phyloP scores from a whole-genome alignment of 2,329 filamentous ascomycete species.

The Claviceps sp. region DNA sequence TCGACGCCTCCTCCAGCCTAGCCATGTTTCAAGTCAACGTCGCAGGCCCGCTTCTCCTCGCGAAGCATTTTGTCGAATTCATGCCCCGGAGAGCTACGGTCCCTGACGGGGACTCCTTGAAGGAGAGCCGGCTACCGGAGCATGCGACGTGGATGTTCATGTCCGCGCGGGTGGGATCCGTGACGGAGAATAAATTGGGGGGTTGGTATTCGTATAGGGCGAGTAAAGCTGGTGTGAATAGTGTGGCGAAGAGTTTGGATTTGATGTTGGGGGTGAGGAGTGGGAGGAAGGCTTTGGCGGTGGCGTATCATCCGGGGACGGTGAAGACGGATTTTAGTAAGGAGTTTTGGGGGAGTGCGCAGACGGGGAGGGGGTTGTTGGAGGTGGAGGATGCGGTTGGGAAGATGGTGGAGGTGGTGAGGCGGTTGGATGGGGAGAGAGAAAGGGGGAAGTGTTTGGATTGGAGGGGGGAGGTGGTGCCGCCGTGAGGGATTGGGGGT shows the following conservation, averaged over 20 bases:
- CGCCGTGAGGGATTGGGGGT: slow-evolving; percentile 30
- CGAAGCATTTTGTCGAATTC: slow-evolving; percentile 62
- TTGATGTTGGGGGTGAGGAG: slow-evolving; percentile 44
- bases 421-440: slow-evolving; percentile 28
- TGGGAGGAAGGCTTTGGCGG: slow-evolving; percentile 49
- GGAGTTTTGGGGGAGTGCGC: slow-evolving; percentile 57
- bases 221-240: slow-evolving; percentile 62
- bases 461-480: slow-evolving; percentile 52
- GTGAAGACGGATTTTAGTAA: slow-evolving; percentile 62
- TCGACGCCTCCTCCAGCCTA: slow-evolving; percentile 48
- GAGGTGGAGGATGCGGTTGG: slow-evolving; percentile 52
- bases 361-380: slow-evolving; percentile 48
- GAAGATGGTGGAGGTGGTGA: slow-evolving; percentile 47
- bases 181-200: slow-evolving; percentile 56
- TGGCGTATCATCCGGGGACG: slow-evolving; percentile 69
- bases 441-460: slow-evolving; percentile 55
- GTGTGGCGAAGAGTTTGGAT: slow-evolving; percentile 59
- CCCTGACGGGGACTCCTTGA: neutral
- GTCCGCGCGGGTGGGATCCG: slow-evolving; percentile 65
- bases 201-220: slow-evolving; percentile 77
- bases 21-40: slow-evolving; percentile 61
- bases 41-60: slow-evolving; percentile 59
- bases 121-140: slow-evolving; percentile 21
- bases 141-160: slow-evolving; percentile 59
- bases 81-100: slow-evolving; percentile 45